These are phyloP conservation scores for Xylaria curta DNA, from an alignment of 495 filamentous ascomycete genomes.

Conservation along the genomic window DNA sequence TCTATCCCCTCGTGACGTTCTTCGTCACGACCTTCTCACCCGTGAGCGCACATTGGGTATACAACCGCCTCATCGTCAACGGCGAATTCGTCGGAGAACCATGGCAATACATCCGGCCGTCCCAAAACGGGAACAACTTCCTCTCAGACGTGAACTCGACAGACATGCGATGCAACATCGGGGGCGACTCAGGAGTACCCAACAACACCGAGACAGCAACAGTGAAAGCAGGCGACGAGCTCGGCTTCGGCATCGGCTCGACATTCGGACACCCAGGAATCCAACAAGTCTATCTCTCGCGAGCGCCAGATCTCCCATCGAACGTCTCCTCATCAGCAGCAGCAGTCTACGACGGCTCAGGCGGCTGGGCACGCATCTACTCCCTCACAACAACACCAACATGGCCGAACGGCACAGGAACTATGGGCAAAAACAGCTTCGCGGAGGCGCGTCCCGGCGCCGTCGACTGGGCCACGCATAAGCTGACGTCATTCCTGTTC, in stretches of 20 bases:
- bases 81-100: slow-evolving; percentile 23
- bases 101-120: slow-evolving; percentile 28
- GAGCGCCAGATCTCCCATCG: slow-evolving; percentile 33
- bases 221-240: slow-evolving; percentile 38
- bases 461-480: slow-evolving; percentile 11
- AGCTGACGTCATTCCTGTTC: slow-evolving; percentile 38
- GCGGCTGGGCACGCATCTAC: slow-evolving; percentile 32
- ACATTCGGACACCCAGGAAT: slow-evolving; percentile 42
- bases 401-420: slow-evolving; percentile 1
- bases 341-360: slow-evolving; percentile 40
- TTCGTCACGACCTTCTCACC: neutral
- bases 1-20: neutral
- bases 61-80: slow-evolving; percentile 29
- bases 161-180: slow-evolving; percentile 45
- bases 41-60: slow-evolving; percentile 21
- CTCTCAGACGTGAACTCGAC: slow-evolving; percentile 41
- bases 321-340: neutral
- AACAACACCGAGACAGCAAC: slow-evolving; percentile 19
- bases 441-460: neutral
- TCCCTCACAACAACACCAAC: slow-evolving; percentile 33
- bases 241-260: slow-evolving; percentile 42
- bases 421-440: slow-evolving; percentile 1
- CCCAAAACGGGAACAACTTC: slow-evolving; percentile 28
- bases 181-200: neutral
- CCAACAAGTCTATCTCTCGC: slow-evolving; percentile 41